Evolutionary conservation across 2,329 filamentous ascomycete species (phyloP).

Genomic region (Bipolaris bicolor): DNA sequence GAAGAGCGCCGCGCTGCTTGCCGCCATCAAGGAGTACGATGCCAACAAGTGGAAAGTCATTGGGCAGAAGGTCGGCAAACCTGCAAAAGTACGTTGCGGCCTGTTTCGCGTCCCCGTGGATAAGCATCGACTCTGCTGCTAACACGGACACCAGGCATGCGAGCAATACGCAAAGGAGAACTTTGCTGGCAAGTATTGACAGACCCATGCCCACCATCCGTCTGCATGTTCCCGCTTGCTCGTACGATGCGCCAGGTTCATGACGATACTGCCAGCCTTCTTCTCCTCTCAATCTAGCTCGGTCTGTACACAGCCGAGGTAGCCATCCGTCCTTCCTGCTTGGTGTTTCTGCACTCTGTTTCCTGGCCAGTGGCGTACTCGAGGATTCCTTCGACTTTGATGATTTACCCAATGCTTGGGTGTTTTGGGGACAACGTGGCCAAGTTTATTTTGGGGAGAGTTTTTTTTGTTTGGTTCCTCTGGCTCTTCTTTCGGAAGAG

Average conservation of each 20-base stretch:
- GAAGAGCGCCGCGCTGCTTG: conserved; percentile 79
- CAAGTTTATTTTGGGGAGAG: conserved; percentile 7
- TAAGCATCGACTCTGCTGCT: conserved; percentile 17
- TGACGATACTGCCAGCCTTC: conserved; percentile 51
- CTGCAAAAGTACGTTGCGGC: conserved; percentile 74
- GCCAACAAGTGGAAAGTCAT: conserved; percentile 99
- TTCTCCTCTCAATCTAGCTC: conserved; percentile 35
- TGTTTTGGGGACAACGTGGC: conserved; percentile 14
- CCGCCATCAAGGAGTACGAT: conserved; percentile 98
- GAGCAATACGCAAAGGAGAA: conserved; percentile 97
- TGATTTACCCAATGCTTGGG: conserved; percentile 28
- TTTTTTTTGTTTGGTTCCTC: conserved; percentile 16
- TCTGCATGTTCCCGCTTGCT: conserved; percentile 44
- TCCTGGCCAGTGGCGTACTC: conserved; percentile 34
- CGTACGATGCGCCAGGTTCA: conserved; percentile 35
- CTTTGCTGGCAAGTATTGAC: conserved; percentile 65
- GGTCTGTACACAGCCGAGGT: conserved; percentile 39
- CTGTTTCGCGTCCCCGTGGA: conserved; percentile 8
- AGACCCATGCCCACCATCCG: conserved; percentile 45
- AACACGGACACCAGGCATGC: conserved; percentile 64
- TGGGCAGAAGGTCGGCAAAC: conserved; percentile 95
- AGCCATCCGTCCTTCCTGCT: conserved; percentile 38
- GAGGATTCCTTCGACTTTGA: conserved; percentile 23
- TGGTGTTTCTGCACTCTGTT: conserved; percentile 30
- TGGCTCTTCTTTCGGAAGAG: conserved; percentile 11